Evolutionary conservation across 345 rosid species (phyloP), one percentile per base, ranked within the genome.

Genomic region (Nephelium lappaceum): DNA sequence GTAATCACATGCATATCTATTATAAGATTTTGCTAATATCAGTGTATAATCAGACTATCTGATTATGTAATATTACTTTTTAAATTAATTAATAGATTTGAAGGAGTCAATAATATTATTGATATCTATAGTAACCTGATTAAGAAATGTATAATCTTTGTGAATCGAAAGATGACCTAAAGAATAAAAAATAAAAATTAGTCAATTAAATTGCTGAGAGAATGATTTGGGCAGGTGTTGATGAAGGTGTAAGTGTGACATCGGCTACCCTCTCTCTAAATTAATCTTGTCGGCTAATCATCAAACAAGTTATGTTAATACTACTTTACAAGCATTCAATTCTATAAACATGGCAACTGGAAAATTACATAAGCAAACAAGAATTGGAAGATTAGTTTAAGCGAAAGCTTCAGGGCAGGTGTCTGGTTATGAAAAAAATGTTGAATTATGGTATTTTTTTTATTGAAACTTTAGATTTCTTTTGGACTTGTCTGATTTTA

Each of bases 231-330:
- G 36, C 36, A 31, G 3, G 36, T 31, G 36, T 31, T 31, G 2
- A 31, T 31, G 36, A 31, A 31, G 36, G 2, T 31, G 36, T 31
- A 31, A 31, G 36, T 31, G 3, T 31, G 36, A 41, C 43, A 3
- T 41, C 5, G 55, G 49, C 47, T 49, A 16, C 23, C 25, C 42
- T 39, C 11, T 67, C 25, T 12, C 6, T 49, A 49, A 49, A 49
- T 3, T 49, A 49, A 14, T 27, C 61, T 42, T 81, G 81, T 80
- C 67, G 70, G 81, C 14, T 69, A 39, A 81, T 67, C 75, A 42
- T 55, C 83, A 51, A 77, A 79, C 85, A 82, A 77, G 79, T 67
- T 62, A 57, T 14, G 42, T 15, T 2, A 73, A 72, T 72, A 12
- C 11, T 58, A 19, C 36, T 36, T 57, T 24, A 38, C 16, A 27